Base-by-base conservation (phyloP, 352 stramenopile species). In the Globisporangium canariense region DNA sequence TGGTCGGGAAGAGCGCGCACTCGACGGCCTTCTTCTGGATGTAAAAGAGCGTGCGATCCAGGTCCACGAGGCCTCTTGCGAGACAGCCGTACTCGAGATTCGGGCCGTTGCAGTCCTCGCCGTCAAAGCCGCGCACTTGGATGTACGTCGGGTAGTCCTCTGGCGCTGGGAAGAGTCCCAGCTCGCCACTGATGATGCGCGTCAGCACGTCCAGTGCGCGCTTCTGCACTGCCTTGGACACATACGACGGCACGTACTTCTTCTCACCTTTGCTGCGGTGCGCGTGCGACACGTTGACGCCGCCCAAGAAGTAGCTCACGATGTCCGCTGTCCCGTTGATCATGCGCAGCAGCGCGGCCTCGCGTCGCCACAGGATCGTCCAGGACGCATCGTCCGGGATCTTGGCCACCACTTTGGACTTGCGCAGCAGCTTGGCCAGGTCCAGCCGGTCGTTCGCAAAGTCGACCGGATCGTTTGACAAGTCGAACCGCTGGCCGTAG, bases 21-120 rank as follows among this genome's bases (percentile, higher is more conserved):
- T 65, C 13, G 25, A 90, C 52, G 10, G 83, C 81, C 32, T 68
- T 47, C 57, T 66, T 46, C 30, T 77, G 76, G 36, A 90, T 68
- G 1, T 10, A 45, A 18, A 81, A 58, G 22, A 91, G 68, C 0
- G 58, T 51, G 11, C 41, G 59, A 60, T 86, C 77, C n/a, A 91
- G 38, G 62, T 90, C 67, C 47, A 83, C 81, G 38, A 86, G 61
- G 1, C 65, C 70, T 2, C 83, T 75, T 2, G 71, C 83, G 2
- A 89, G 76, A 62, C 83, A 91, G 49, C 68, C 66, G 59, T 81
- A 89, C 63, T 86, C 73, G 25, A 86, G 68, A 16, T 61, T 88
- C 3, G 77, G 69, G 28, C 60, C 64, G 2, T 52, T 41, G 58
- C 83, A 91, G 70, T 89, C 76, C 46, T 86, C 83, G 25, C 64